These are phyloP conservation scores for Aspergillus sp. DNA, from an alignment of 2,329 filamentous ascomycete genomes.

Conservation along the genomic window DNA sequence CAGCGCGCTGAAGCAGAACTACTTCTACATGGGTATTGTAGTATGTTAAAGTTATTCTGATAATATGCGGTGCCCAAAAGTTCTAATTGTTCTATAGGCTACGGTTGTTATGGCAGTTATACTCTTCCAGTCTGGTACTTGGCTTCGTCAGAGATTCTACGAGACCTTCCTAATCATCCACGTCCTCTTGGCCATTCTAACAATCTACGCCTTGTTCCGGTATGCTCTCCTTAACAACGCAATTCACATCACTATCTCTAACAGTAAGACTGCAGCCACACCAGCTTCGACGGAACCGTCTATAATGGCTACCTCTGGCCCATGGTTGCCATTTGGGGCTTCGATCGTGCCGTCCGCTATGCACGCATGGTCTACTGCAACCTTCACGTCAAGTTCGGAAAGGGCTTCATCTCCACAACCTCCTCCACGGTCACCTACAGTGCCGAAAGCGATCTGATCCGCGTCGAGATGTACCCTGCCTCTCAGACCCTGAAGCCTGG, in stretches of 20 bases:
- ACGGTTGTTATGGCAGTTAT: slow-evolving; percentile 1
- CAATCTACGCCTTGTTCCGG: slow-evolving; percentile 45
- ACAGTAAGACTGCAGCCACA: slow-evolving; percentile 36
- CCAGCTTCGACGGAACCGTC: slow-evolving; percentile 48
- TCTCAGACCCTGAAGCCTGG: background rate
- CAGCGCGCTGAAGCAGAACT: slow-evolving; percentile 2
- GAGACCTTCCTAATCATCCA: slow-evolving; percentile 45
- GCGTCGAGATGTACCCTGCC: background rate
- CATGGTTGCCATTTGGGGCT: slow-evolving; percentile 49
- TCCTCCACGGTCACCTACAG: background rate
- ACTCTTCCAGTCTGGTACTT: slow-evolving; percentile 7
- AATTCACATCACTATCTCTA: background rate
- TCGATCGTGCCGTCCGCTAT: slow-evolving; percentile 41
- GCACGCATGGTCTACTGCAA: slow-evolving; percentile 45
- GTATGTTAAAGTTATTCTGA: slow-evolving; percentile 18
- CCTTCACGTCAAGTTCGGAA: slow-evolving; percentile 24
- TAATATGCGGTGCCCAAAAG: background rate
- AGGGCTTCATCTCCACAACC: background rate
- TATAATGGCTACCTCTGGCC: slow-evolving; percentile 53
- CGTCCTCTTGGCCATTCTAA: slow-evolving; percentile 39
- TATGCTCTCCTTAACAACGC: background rate
- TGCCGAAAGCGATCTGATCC: background rate
- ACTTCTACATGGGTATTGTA: slow-evolving; percentile 23
- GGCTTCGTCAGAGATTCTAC: slow-evolving; percentile 37
- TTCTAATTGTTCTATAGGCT: background rate